Evolutionary conservation across 208 protist genomes (phyloP), one percentile per base, ranked within the genome.

Genomic region (Endotrypanum monterogeii): DNA sequence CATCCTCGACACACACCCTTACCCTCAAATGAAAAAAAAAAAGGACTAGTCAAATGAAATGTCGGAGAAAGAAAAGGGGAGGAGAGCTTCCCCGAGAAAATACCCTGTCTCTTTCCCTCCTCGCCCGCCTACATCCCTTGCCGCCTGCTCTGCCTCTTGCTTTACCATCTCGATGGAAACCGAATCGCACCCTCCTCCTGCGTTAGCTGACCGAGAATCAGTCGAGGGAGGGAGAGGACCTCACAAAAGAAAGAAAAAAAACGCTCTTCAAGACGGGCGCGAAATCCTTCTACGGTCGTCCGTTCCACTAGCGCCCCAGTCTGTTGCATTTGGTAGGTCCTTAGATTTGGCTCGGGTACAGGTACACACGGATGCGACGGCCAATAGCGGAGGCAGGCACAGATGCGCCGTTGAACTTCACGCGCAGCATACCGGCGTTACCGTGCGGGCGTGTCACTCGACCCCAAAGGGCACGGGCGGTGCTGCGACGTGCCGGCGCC

Each of bases 291-390:
- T n/a, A 1, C 16, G 35, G 35, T 12, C 35, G 58, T 46, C 41
- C n/a, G n/a, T n/a, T n/a, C n/a, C n/a, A n/a, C n/a, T n/a, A n/a
- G n/a, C n/a, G n/a, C n/a, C n/a, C n/a, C n/a, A n/a, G n/a, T n/a
- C n/a, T n/a, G n/a, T n/a, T n/a, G n/a, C n/a, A n/a, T n/a, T n/a
- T n/a, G n/a, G n/a, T n/a, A n/a, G n/a, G n/a, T n/a, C 23, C 60
- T 98, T 99, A 99, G 76, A 99, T 98, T 78, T 85, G 77, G 87
- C 96, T 99, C 52, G 99, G 98, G 90, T 99, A 99, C 37, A 99
- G 88, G 89, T 99, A 99, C 57, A 99, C 98, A 73, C 99, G 94
- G 71, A 99, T 85, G 66, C 89, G 87, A 58, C 86, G 91, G 73
- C 98, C 98, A 66, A 99, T 96, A 56, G 98, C 94, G 60, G 93